Percentiles rank a stretch among this genome's conserved stretches.
These are phyloP conservation scores for Penicillium verhagenii DNA, from an alignment of 495 filamentous ascomycete species.

Conservation along the genomic window DNA sequence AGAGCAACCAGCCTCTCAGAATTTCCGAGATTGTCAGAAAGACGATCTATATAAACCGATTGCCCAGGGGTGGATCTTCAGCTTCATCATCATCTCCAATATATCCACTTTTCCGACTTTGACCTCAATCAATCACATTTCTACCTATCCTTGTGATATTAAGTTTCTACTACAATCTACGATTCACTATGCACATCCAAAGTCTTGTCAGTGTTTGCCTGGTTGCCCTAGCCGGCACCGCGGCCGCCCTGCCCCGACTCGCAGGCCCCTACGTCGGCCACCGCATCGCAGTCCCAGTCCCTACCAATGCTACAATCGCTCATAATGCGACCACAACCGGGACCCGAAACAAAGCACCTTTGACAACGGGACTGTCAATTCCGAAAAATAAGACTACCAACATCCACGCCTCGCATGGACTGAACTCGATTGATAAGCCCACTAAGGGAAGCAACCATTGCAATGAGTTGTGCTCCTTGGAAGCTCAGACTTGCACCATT, in stretches of 20 bases:
- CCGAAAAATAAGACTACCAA: conserved; percentile 4
- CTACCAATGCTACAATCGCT: conserved; percentile 16
- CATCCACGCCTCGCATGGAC: background rate
- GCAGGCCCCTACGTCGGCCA: conserved; percentile 22
- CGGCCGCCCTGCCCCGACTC: conserved; percentile 19
- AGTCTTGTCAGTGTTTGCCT: conserved; percentile 16
- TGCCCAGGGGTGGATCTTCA: background rate
- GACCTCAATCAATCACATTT: background rate
- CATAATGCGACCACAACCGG: conserved; percentile 22
- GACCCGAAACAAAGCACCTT: conserved; percentile 5
- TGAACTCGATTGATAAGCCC: background rate
- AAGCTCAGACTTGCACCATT: conserved; percentile 26
- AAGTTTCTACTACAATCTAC: background rate
- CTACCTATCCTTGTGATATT: background rate
- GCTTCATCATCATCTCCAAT: background rate
- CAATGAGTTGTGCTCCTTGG: conserved; percentile 28
- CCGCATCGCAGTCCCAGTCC: conserved; percentile 14
- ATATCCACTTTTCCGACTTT: background rate
- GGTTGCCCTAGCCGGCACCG: conserved; percentile 22
- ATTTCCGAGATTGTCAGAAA: background rate
- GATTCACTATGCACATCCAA: conserved; percentile 25
- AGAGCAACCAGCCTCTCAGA: conserved; percentile 9
- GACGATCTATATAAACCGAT: conserved; percentile 13
- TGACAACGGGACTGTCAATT: conserved; percentile 12
- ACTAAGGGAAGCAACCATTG: conserved; percentile 21